Conservation (phyloP, 305 asterid species). For the Fraxinus albicans region DNA sequence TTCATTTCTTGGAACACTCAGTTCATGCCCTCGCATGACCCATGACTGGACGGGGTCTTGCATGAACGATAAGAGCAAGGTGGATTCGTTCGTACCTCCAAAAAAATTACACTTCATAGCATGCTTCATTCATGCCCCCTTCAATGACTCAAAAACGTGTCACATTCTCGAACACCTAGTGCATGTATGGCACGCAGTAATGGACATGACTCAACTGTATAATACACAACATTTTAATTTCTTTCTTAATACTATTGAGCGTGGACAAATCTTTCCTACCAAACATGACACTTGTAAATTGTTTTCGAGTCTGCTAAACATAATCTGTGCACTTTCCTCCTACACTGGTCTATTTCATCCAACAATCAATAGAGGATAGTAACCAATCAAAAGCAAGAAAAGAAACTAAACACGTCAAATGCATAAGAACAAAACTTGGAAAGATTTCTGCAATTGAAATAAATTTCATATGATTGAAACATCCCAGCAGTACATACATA, state of each 20-base stretch:
- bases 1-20: neutral
- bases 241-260: neutral
- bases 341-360: neutral
- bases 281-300: neutral
- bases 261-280: neutral
- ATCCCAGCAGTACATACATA: conserved; percentile 10
- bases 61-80: neutral
- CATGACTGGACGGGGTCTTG: neutral
- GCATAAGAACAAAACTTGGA: neutral
- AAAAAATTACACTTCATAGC: neutral
- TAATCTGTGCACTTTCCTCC: neutral
- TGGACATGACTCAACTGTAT: neutral
- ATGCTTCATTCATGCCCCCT: neutral
- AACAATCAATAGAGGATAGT: neutral
- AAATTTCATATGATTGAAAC: conserved; percentile 2
- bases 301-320: neutral
- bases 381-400: neutral
- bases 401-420: neutral
- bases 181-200: neutral
- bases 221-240: neutral
- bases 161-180: neutral
- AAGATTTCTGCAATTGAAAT: conserved; percentile 1
- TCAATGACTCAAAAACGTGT: too few species aligned
- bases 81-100: neutral
- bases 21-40: neutral